Evolutionary conservation across 2,329 filamentous ascomycete species (phyloP), one percentile per base, ranked within the genome.

Genomic region (Talaromyces sp.): DNA sequence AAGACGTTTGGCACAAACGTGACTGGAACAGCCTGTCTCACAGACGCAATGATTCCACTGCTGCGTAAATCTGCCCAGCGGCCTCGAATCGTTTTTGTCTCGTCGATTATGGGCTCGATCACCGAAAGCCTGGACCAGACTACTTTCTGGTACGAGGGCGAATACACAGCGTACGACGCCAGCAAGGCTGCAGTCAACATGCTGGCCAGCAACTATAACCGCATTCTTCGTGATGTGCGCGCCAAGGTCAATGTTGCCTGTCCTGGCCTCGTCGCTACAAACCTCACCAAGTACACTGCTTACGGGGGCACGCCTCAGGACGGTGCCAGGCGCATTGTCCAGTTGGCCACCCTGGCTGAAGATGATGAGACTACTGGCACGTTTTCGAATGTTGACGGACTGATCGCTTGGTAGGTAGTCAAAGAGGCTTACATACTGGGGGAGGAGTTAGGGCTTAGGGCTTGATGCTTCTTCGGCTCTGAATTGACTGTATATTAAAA

Each of bases 111-210:
- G 7, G 76, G 75, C 2, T 73, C 69, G n/a, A 46, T 64, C 7
- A 66, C 68, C 26, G 59, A 64, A 12, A 61, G 70, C 0, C 59
- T 64, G 2, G 69, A 76, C 58, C 65, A 67, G 52, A 63, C 61
- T 0, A 70, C 62, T 0, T 8, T 51, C 0, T 61, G 54, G 48
- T 76, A 76, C 54, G 60, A 61, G 1, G 62, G 65, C 17, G 74
- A 76, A 27, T 72, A 70, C 60, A 72, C 70, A 57, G 65, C 67
- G 2, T 80, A 80, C 52, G 66, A 73, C 24, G 63, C 69, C 3
- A 77, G 75, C 66, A 80, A 80, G 59, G 73, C 76, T 1, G 77
- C 75, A 0, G 46, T 78, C 10, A 75, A 79, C 35, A 76, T 78
- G 69, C 65, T 79, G 10, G 31, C 58, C 19, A 24, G 56, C 14